Evolutionary conservation across 768 basidiomycete genomes (phyloP).

Genomic region (Pleurotus citrinopileatus): DNA sequence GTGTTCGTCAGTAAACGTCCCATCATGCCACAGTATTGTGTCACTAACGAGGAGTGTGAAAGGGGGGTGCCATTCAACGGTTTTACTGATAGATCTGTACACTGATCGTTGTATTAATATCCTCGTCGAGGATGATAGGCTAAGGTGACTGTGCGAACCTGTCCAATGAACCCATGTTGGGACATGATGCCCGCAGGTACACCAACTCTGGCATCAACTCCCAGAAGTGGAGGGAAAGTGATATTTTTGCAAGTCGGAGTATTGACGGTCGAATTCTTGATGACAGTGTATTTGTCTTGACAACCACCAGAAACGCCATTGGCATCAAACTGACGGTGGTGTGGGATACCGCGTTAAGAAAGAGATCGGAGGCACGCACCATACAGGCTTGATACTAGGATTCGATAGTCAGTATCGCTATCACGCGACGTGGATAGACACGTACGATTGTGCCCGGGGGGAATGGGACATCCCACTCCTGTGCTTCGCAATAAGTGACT

Average conservation of each 20-base stretch:
- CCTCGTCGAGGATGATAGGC: not conserved
- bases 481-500: not conserved
- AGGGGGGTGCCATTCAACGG: constrained; percentile 57
- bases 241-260: constrained; percentile 49
- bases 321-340: constrained; percentile 44
- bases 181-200: constrained; percentile 51
- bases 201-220: constrained; percentile 42
- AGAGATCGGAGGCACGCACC: constrained; percentile 32
- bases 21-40: not conserved
- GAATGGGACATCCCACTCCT: constrained; percentile 8
- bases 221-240: constrained; percentile 32
- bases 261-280: constrained; percentile 25
- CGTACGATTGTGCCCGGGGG: constrained; percentile 3
- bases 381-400: constrained; percentile 65
- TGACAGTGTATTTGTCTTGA: constrained; percentile 55
- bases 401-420: not conserved
- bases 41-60: constrained; percentile 52
- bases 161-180: constrained; percentile 56
- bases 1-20: not conserved
- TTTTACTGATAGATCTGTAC: constrained; percentile 52
- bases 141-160: constrained; percentile 30
- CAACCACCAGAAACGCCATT: constrained; percentile 61
- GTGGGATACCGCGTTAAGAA: not conserved
- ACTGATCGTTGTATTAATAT: constrained; percentile 29
- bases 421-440: not conserved